A percentile compares a stretch with the other conserved stretches of the same genome.
These are phyloP conservation scores for Flaveria floridana DNA, from an alignment of 140 eudicot species.

Conservation along the genomic window DNA sequence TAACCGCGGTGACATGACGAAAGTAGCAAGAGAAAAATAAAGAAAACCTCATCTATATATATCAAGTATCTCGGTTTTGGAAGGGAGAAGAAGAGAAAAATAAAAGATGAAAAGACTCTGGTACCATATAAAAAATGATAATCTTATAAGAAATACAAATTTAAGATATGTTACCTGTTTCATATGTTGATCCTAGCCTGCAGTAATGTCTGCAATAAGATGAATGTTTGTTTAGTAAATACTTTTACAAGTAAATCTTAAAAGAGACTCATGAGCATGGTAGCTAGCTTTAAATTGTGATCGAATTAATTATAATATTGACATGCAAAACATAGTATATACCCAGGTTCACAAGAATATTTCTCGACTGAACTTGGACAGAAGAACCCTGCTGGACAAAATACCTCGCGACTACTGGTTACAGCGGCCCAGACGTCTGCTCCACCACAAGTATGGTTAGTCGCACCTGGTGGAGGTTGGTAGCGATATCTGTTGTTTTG, in stretches of 20 bases:
- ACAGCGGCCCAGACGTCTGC: slow-evolving; percentile 89
- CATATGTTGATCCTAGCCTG: slow-evolving; percentile 74
- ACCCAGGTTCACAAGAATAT: slow-evolving; percentile 70
- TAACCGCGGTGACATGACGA: no score
- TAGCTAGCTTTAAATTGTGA: not conserved
- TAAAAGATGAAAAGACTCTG: no score
- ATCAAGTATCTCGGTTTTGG: no score
- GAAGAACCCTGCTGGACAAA: slow-evolving; percentile 87
- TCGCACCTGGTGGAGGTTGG: slow-evolving; percentile 74
- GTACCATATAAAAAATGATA: not conserved
- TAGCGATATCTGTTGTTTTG: slow-evolving; percentile 60
- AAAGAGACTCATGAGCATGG: not conserved
- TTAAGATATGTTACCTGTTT: slow-evolving; percentile 42
- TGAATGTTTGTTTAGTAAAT: slow-evolving; percentile 4
- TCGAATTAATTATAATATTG: not conserved
- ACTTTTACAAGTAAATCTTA: slow-evolving; percentile 12
- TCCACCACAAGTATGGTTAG: slow-evolving; percentile 84
- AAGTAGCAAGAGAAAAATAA: no score
- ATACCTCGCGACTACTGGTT: slow-evolving; percentile 54
- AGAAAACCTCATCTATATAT: no score
- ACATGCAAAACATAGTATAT: slow-evolving; percentile 38
- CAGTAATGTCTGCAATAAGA: slow-evolving; percentile 70
- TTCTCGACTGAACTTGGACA: slow-evolving; percentile 71
- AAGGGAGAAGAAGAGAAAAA: no score
- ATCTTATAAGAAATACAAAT: not conserved